Percentiles rank a stretch among this genome's conserved stretches.
Conservation (phyloP, 768 basidiomycete species). For the Nidularia sp. region DNA sequence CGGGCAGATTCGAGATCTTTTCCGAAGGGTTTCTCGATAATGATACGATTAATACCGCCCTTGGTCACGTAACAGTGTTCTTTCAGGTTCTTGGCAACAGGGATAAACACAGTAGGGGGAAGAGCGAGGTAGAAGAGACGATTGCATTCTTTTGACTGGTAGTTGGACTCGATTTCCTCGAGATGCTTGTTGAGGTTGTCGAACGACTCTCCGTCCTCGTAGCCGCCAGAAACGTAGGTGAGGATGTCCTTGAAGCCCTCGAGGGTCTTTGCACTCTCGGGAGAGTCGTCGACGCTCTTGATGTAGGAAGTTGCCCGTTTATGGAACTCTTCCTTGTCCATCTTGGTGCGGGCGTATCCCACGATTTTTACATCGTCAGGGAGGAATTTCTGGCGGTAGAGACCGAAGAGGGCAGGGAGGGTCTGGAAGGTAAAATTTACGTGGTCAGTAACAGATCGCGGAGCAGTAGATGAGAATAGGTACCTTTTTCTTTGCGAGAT, state of each 20-base stretch:
- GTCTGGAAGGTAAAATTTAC: slow-evolving; percentile 49
- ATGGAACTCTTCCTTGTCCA: slow-evolving; percentile 81
- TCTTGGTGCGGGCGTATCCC: slow-evolving; percentile 96
- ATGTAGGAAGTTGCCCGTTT: slow-evolving; percentile 83
- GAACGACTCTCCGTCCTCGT: slow-evolving; percentile 83
- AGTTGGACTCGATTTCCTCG: slow-evolving; percentile 70
- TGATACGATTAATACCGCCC: slow-evolving; percentile 81
- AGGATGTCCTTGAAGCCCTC: slow-evolving; percentile 81
- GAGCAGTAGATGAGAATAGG: slow-evolving; percentile 5
- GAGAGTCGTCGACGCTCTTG: slow-evolving; percentile 68
- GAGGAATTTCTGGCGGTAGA: slow-evolving; percentile 77
- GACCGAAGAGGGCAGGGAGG: slow-evolving; percentile 89
- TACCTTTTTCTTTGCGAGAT: slow-evolving; percentile 98
- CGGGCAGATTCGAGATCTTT: slow-evolving; percentile 87
- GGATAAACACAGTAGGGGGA: slow-evolving; percentile 93
- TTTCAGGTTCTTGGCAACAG: slow-evolving; percentile 81
- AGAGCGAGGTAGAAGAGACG: slow-evolving; percentile 97
- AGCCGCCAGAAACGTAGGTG: slow-evolving; percentile 82
- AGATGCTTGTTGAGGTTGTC: slow-evolving; percentile 72
- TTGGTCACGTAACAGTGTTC: slow-evolving; percentile 70
- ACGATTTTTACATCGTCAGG: slow-evolving; percentile 86
- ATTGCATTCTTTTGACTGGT: slow-evolving; percentile 60
- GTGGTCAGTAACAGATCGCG: slow-evolving; percentile 4
- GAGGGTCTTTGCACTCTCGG: slow-evolving; percentile 54
- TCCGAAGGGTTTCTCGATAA: slow-evolving; percentile 98